These are phyloP conservation scores for Penicillium manginii DNA, from an alignment of 495 filamentous ascomycete genomes.

Conservation along the genomic window DNA sequence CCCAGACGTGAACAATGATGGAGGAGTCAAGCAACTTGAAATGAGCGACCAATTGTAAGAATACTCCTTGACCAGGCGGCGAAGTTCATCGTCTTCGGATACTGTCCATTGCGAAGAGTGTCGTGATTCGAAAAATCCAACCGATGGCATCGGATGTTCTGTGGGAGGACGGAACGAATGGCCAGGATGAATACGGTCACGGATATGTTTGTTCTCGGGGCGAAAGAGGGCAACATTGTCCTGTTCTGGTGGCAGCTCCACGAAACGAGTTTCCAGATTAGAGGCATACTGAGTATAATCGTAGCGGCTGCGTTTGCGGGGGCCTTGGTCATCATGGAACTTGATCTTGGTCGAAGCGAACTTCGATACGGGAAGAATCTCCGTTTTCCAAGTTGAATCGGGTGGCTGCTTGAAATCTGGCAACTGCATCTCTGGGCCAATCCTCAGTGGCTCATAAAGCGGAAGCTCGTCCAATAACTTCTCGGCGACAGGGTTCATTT, in stretches of 20 bases:
- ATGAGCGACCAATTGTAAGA: slow-evolving; percentile 98
- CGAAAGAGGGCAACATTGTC: slow-evolving; percentile 83
- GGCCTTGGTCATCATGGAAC: slow-evolving; percentile 65
- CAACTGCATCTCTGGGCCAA: slow-evolving; percentile 58
- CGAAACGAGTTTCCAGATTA: slow-evolving; percentile 57
- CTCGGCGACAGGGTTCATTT: slow-evolving; percentile 74
- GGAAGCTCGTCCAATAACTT: slow-evolving; percentile 87
- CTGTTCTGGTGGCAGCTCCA: slow-evolving; percentile 67
- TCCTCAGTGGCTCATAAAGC: slow-evolving; percentile 69
- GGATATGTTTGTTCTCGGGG: slow-evolving; percentile 85
- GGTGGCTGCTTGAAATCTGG: slow-evolving; percentile 59
- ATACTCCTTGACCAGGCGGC: slow-evolving; percentile 82
- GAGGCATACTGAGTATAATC: slow-evolving; percentile 71
- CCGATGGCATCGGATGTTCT: slow-evolving; percentile 84
- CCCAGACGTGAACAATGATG: slow-evolving; percentile 76
- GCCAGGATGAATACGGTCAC: slow-evolving; percentile 88
- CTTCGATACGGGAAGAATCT: slow-evolving; percentile 83
- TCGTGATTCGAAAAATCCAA: slow-evolving; percentile 84
- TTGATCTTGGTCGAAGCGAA: slow-evolving; percentile 81
- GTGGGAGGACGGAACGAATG: slow-evolving; percentile 93
- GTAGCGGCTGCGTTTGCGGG: slow-evolving; percentile 77
- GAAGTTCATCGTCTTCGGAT: slow-evolving; percentile 87
- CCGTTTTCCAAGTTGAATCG: slow-evolving; percentile 73
- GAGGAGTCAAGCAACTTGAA: slow-evolving; percentile 72
- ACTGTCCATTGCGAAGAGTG: slow-evolving; percentile 87